Base-by-base conservation (phyloP, 2,329 filamentous ascomycete species). In the Paraphoma sp. region DNA sequence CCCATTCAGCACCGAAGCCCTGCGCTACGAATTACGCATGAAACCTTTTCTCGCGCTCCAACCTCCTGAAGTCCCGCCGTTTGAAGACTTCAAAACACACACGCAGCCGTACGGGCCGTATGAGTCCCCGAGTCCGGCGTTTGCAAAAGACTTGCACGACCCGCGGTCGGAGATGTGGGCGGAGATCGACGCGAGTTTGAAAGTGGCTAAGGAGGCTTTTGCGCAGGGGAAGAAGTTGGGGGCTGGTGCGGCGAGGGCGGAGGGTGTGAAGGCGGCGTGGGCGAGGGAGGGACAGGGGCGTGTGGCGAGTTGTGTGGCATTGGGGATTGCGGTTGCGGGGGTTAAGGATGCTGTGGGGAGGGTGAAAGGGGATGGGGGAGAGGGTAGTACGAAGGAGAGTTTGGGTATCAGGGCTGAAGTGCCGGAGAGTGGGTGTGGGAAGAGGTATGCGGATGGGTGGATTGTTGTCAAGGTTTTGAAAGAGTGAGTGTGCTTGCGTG, bases 21-120 rank as follows among this genome's bases (percentile, higher is more conserved):
- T 93, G 4, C 87, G 92, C 11, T 93, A 95, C 73, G 90, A 95
- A 63, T 79, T 96, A 9, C 89, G 93, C 56, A 95, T 96, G 91
- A 91, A 90, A 68, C 91, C 92, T 0, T 97, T 96, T 69, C 81
- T 89, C 1, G 74, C 80, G 7, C 84, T 96, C 53, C 83, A 85
- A 9, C 81, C 91, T 1, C 90, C 92, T 0, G 84, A 87, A 56
- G 81, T 91, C 11, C 87, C 90, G 0, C 78, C 84, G 0, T 89
- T 86, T 59, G 84, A 86, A 6, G 84, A 87, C 12, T 92, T 90
- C 59, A 75, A 79, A 36, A 60, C 46, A 2, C 60, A 66, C 8
- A 62, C 71, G 6, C 64, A 72, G 45, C 73, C 73, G 2, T 78
- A 71, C 33, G 76, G 75, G 0, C 18, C 63, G 0, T 74, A 67